Evolutionary conservation across 106 monocot species (phyloP).

Genomic region (Gastrodia elata): DNA sequence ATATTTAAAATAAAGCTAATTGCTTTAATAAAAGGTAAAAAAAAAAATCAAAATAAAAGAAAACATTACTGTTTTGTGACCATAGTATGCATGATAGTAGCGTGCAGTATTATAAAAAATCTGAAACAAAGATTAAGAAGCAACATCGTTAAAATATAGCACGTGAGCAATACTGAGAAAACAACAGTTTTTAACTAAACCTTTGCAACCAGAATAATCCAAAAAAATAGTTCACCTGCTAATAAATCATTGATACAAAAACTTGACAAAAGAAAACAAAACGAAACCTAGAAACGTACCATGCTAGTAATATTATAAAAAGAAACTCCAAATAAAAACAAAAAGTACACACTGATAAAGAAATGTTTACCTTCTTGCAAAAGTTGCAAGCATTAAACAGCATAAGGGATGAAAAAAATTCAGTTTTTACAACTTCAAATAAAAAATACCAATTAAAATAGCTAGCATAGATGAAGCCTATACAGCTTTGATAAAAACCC

Average conservation of each 20-base stretch:
- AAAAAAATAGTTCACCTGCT: neutral
- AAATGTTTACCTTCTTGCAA: too few species aligned
- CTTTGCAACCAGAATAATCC: neutral
- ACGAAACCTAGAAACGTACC: too few species aligned
- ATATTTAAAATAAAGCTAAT: neutral
- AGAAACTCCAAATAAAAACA: neutral
- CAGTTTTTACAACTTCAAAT: neutral
- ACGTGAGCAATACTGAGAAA: neutral
- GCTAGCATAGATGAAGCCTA: neutral
- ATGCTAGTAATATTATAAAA: neutral
- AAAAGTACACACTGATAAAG: neutral
- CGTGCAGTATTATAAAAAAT: constrained; percentile 92
- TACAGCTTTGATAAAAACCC: neutral
- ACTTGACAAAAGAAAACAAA: neutral
- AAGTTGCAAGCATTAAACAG: neutral
- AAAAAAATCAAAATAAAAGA: constrained; percentile 2
- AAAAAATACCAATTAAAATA: neutral
- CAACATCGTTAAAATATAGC: neutral
- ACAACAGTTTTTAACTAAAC: neutral
- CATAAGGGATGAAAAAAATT: neutral
- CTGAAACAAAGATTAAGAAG: constrained; percentile 30
- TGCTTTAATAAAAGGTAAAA: neutral
- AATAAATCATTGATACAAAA: neutral
- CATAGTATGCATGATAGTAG: constrained; percentile 97
- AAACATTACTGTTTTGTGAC: constrained; percentile 82